phyloP scores from a whole-genome alignment of 2,329 filamentous ascomycete species.

The Stachybotrys chlorohalonatus region DNA sequence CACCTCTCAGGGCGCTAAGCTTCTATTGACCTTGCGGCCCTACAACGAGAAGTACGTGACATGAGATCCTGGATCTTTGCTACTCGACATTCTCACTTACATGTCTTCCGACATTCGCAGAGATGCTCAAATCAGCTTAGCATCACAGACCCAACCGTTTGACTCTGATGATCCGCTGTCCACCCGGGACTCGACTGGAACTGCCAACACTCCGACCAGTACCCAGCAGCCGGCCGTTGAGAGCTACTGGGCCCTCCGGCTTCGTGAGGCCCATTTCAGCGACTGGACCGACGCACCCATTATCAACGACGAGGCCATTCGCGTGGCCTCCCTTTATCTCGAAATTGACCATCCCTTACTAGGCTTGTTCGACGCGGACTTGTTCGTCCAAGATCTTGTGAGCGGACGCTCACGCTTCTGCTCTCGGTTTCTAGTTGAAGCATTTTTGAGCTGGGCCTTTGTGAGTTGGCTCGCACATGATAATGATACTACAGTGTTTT shows the following conservation, averaged over 20 bases:
- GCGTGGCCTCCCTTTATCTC: constrained; percentile 24
- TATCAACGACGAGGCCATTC: constrained; percentile 15
- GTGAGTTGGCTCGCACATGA: constrained; percentile 10
- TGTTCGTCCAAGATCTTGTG: constrained; percentile 24
- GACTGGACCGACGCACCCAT: constrained; percentile 23
- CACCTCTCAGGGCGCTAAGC: background rate
- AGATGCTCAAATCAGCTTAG: background rate
- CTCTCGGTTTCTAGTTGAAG: constrained; percentile 23
- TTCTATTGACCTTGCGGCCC: background rate
- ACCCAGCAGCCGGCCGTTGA: background rate
- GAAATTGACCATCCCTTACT: constrained; percentile 27
- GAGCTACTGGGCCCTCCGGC: background rate
- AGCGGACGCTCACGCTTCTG: constrained; percentile 14
- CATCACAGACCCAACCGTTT: background rate
- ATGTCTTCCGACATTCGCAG: background rate
- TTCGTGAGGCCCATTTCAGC: constrained; percentile 7
- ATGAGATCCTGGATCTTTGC: background rate
- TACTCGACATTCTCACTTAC: background rate
- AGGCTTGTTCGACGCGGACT: constrained; percentile 22
- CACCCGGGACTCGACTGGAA: background rate
- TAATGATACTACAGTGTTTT: background rate
- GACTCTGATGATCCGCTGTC: background rate
- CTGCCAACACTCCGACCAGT: background rate
- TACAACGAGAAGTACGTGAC: background rate
- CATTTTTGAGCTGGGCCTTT: constrained; percentile 13